Base-by-base conservation (phyloP, 2,329 filamentous ascomycete genomes). In the Fusarium cyanostomum region DNA sequence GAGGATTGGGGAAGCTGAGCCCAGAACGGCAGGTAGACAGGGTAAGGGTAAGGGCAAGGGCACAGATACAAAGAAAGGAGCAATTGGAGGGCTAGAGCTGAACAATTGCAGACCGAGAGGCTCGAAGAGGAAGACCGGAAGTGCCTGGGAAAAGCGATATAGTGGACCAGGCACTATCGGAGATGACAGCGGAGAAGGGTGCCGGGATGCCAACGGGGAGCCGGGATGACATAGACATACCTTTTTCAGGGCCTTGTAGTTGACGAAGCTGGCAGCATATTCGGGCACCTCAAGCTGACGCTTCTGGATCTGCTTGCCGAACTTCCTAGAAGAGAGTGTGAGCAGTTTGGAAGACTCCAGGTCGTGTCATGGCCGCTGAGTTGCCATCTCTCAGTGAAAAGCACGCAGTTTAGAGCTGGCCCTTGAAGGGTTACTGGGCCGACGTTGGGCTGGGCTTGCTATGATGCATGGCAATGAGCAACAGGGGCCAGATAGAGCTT, bases 221-320 rank as follows among this genome's bases (percentile, higher is more conserved):
- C 34, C 45, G 64, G 59, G 60, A 58, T 45, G 51, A 16, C 35
- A 69, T 45, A 53, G 66, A 39, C 79, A 63, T 75, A 96, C 95
- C 92, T 98, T 98, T 80, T 99, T 99, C 71, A 99, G 84, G 59
- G 93, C 94, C 82, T 99, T 99, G 84, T 99, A 99, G 80, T 99
- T 97, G 71, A 98, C 94, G 76, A 99, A 99, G 80, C 94, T 97
- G 66, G 94, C 93, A 62, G 95, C 94, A 89, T 99, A 99, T 86
- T 99, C 95, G 59, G 95, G 95, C 59, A 99, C 94, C 78, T 99
- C 95, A 73, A 99, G 92, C 85, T 99, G 95, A 77, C 94, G 90
- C 84, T 97, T 97, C 83, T 98, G 95, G 70, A 99, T 97, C 77
- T 97, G 92, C 84, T 99, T 99, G 79, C 95, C 95, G 83, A 99